Percentiles rank a stretch among this genome's conserved stretches.
These are phyloP conservation scores for Globisporangium abappressorium DNA, from an alignment of 352 stramenopile genomes.

Conservation along the genomic window DNA sequence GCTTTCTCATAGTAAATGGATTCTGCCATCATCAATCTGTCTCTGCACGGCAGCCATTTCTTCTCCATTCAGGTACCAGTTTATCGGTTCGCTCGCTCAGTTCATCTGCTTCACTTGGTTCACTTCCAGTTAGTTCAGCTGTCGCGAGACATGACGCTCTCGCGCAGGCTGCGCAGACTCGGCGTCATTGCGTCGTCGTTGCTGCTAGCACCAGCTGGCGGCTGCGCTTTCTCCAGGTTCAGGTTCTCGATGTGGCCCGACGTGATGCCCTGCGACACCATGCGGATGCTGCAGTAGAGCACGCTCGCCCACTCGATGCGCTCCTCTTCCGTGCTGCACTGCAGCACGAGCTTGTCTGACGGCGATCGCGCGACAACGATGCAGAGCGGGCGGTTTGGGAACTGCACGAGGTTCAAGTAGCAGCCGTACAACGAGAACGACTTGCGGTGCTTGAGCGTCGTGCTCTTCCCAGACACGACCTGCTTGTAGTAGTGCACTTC, in stretches of 20 bases:
- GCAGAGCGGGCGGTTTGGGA: slow-evolving; percentile 67
- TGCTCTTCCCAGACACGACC: slow-evolving; percentile 31
- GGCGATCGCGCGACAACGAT: slow-evolving; percentile 83
- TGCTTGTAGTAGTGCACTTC: slow-evolving; percentile 86
- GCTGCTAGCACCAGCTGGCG: not conserved
- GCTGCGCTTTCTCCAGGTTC: slow-evolving; percentile 45
- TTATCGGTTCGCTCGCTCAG: not conserved
- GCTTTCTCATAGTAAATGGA: not conserved
- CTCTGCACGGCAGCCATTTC: not conserved
- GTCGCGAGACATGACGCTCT: slow-evolving; percentile 2
- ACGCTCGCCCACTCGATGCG: slow-evolving; percentile 86
- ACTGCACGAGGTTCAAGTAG: slow-evolving; percentile 81
- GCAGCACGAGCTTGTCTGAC: slow-evolving; percentile 81
- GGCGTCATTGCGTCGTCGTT: not conserved
- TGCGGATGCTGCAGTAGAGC: slow-evolving; percentile 86
- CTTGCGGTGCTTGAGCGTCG: slow-evolving; percentile 76
- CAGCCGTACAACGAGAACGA: slow-evolving; percentile 82
- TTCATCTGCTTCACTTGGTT: not conserved
- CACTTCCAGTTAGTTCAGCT: not conserved
- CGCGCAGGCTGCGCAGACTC: not conserved
- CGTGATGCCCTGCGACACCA: slow-evolving; percentile 84
- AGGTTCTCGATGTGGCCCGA: slow-evolving; percentile 76
- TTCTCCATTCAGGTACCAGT: not conserved
- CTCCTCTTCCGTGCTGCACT: slow-evolving; percentile 64
- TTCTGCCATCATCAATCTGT: not conserved